Conservation (phyloP, 495 filamentous ascomycete species). For the Neurospora sp. region DNA sequence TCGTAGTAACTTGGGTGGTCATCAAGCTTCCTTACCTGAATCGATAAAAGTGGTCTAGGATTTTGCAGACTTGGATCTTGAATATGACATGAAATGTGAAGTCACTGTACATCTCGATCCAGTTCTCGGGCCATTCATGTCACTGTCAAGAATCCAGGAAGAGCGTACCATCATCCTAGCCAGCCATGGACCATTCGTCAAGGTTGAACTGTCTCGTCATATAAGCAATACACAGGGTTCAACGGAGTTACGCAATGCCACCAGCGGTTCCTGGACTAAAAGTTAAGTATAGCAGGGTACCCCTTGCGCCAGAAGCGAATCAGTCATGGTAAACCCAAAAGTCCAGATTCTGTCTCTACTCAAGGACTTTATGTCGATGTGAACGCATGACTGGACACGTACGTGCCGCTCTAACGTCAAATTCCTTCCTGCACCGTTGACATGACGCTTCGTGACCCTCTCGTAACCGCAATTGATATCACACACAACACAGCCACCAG, state of each 20-base stretch:
- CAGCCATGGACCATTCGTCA: not conserved
- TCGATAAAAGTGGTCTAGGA: not conserved
- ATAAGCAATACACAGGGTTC: not conserved
- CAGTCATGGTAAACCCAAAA: not conserved
- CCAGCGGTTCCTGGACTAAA: no score
- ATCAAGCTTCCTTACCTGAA: not conserved
- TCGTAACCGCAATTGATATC: not conserved
- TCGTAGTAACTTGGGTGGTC: not conserved
- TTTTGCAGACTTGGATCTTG: not conserved
- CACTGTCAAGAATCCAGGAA: not conserved
- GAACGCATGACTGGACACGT: not conserved
- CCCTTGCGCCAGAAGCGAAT: not conserved
- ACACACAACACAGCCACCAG: not conserved
- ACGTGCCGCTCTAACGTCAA: not conserved
- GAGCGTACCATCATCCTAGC: not conserved
- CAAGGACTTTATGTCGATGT: not conserved
- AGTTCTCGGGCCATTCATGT: not conserved
- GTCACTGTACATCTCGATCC: not conserved
- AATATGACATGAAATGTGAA: no score
- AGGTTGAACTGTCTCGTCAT: not conserved
- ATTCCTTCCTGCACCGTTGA: not conserved
- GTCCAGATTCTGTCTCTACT: not conserved
- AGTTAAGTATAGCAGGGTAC: not conserved
- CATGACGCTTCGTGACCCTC: not conserved
- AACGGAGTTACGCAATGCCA: no score